A percentile compares a stretch with the other conserved stretches of the same genome.
These are phyloP conservation scores for Solanum etuberosum DNA, from an alignment of 257 asterid genomes.

Conservation along the genomic window DNA sequence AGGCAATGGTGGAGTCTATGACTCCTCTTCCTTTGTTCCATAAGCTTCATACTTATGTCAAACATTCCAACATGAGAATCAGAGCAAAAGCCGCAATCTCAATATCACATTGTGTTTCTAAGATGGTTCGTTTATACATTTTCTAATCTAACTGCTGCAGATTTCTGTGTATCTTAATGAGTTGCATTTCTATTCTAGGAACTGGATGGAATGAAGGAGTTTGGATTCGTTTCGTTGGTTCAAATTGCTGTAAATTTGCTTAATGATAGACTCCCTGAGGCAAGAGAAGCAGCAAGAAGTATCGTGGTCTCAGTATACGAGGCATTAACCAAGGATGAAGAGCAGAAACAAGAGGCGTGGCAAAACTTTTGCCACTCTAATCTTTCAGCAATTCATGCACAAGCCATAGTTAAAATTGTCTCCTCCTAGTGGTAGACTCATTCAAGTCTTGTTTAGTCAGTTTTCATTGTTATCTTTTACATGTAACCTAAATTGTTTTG, in stretches of 20 bases:
- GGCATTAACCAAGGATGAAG: slow-evolving; percentile 46
- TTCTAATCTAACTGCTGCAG: not conserved
- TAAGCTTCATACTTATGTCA: slow-evolving; percentile 40
- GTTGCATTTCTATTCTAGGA: slow-evolving; percentile 28
- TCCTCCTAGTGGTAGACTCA: slow-evolving; percentile 20
- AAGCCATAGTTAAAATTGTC: slow-evolving; percentile 58
- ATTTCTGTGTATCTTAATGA: not conserved
- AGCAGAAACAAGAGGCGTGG: slow-evolving; percentile 63
- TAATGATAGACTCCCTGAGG: slow-evolving; percentile 88
- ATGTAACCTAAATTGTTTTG: not conserved
- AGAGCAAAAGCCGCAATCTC: slow-evolving; percentile 82
- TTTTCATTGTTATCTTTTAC: not conserved
- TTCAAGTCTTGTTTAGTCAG: not conserved
- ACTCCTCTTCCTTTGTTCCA: slow-evolving; percentile 66
- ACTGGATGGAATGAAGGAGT: slow-evolving; percentile 55
- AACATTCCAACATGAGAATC: slow-evolving; percentile 63
- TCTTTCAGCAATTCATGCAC: slow-evolving; percentile 72
- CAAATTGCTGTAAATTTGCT: slow-evolving; percentile 46
- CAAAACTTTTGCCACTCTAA: slow-evolving; percentile 77
- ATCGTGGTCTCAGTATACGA: slow-evolving; percentile 33
- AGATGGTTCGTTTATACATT: slow-evolving; percentile 46
- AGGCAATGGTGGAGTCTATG: slow-evolving; percentile 54
- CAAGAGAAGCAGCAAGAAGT: slow-evolving; percentile 81
- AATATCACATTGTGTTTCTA: slow-evolving; percentile 55
- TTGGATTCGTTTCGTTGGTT: slow-evolving; percentile 39